Evolutionary conservation across 331 rosid species (phyloP).

Genomic region (Malus hybrid): DNA sequence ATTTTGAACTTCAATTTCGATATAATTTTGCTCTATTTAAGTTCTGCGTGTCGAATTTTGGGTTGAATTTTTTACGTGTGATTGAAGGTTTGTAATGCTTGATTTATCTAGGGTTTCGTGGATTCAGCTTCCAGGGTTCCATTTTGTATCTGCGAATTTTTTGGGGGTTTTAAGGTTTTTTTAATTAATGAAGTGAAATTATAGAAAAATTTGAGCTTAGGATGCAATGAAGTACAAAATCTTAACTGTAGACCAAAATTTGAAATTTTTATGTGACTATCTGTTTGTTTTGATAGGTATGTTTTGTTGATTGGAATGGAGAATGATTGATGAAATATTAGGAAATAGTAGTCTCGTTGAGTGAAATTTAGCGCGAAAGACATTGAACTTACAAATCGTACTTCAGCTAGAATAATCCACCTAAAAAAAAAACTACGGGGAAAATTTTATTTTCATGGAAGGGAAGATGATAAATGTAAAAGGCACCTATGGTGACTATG

Average conservation of each 20-base stretch:
- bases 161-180: neutral
- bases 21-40: neutral
- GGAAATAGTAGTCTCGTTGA: neutral
- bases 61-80: neutral
- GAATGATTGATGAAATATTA: neutral
- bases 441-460: neutral
- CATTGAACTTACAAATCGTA: neutral
- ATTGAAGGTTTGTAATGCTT: constrained; percentile 18
- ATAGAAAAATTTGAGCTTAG: neutral
- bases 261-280: neutral
- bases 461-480: neutral
- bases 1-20: neutral
- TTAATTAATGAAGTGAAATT: constrained; percentile 18
- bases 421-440: neutral
- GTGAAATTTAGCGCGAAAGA: neutral
- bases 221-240: neutral
- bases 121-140: constrained; percentile 50
- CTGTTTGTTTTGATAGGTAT: neutral
- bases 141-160: constrained; percentile 4
- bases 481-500: neutral
- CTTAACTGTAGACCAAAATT: neutral
- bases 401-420: neutral
- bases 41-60: neutral
- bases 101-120: constrained; percentile 4
- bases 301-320: neutral